Evolutionary conservation across 192 early-diverging fungal genomes (phyloP), one percentile per base, ranked within the genome.

Genomic region (Podila epigama): DNA sequence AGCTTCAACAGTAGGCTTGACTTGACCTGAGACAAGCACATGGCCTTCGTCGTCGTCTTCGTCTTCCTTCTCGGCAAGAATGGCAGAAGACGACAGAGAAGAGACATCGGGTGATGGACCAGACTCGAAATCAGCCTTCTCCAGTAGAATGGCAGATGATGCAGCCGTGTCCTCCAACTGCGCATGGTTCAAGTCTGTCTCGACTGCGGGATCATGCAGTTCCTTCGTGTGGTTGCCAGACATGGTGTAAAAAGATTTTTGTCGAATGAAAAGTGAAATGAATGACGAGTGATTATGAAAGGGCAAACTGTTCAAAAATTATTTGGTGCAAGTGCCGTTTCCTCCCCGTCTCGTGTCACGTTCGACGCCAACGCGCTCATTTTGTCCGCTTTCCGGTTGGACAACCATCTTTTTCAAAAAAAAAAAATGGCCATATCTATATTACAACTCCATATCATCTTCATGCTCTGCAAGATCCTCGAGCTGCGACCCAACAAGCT

Each of bases 381-480:
- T n/a, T n/a, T n/a, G n/a, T n/a, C n/a, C n/a, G n/a, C n/a, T n/a
- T n/a, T n/a, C n/a, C n/a, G n/a, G n/a, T n/a, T n/a, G n/a, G n/a
- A n/a, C n/a, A n/a, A n/a, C n/a, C n/a, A n/a, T n/a, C n/a, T n/a
- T n/a, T n/a, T n/a, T n/a, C 11, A 40, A 25, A 29, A 40, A 27
- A 57, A 57, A 34, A 57, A 33, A 16, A 48, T 9, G 13, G 15
- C 35, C 51, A 56, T 29, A 41, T 27, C 2, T 31, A 34, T 36
- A 11, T 63, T 20, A 77, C 15, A 77, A 66, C 42, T 77, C 73
- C 73, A 77, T 77, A 40, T 77, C 73, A 15, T 77, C 73, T 8
- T 77, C 73, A 16, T 67, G 66, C 42, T 75, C 72, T 8, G 73
- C 29, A 15, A 77, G 37, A 20, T 77, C 56, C 18, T 60, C 73